Evolutionary conservation across 345 rosid genomes (phyloP), one percentile per base, ranked within the genome.

Genomic region (Rubroshorea leprosula): DNA sequence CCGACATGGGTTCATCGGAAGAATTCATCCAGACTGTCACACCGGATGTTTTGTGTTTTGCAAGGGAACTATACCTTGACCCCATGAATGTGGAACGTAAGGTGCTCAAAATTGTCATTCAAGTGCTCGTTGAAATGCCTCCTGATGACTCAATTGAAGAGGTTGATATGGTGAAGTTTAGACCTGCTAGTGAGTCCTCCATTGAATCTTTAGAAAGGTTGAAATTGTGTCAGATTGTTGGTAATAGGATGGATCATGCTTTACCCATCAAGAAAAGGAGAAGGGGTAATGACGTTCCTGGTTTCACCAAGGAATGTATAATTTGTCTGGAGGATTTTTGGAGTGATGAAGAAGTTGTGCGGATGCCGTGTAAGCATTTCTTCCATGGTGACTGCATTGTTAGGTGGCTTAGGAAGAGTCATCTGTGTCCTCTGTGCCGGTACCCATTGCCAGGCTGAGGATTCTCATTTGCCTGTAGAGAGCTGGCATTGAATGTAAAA

Each of bases 301-400:
- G 19, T 23, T 24, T 8, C 3, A 31, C 3, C 5, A n/a, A 44
- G 47, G 48, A 53, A 20, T 58, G 69, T 22, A 18, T 3, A 0
- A 29, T 65, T 12, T 58, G 63, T 14, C 24, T 65, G 57, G 45
- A 64, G 15, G 51, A 1, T 20, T n/a, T 54, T 23, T 5, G 0
- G n/a, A 2, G 9, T 12, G 44, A 20, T 1, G 5, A 20, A 11
- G 45, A 21, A 22, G 64, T 31, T 1, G 51, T 25, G 14, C 14
- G 63, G 2, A 24, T 67, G 65, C 71, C 71, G 2, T 60, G 65
- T 17, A 18, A 19, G 15, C 61, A 60, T 54, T 17, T 39, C 10
- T 60, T 17, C 39, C 65, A 67, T 21, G 24, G 12, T 8, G n/a
- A 22, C 3, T 60, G 65, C 43, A 24, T 49, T n/a, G 16, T 35